Evolutionary conservation across 2,329 filamentous ascomycete species (phyloP), one percentile per base, ranked within the genome.

Genomic region (Talaromyces atroroseus): DNA sequence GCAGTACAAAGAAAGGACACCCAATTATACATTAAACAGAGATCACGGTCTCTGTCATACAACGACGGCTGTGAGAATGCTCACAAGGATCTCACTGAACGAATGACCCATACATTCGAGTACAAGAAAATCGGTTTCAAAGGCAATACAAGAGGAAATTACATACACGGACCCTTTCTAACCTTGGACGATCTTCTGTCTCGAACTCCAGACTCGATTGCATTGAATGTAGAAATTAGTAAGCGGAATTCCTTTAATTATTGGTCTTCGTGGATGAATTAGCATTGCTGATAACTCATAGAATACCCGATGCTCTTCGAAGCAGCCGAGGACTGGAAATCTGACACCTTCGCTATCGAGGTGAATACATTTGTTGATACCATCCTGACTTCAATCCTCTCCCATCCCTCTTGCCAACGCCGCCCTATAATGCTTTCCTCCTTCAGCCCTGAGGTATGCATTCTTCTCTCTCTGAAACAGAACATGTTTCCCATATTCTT

Each of bases 191-290:
- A 76, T 47, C 57, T 75, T 14, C 66, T 76, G 10, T 49, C 59
- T 7, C 61, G 66, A 42, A 58, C 76, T 2, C 73, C 73, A 0
- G 58, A 67, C 5, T 60, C 63, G 8, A 64, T 76, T n/a, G 68
- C 68, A 1, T 72, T 75, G 56, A 69, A 75, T 48, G 67, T 76
- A 20, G 74, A 76, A 61, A 65, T 76, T 44, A 76, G 71, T 74
- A 62, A 34, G 48, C 14, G 8, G 11, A 12, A 16, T 4, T 34
- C 14, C 24, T 32, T 68, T 65, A 36, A 3, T 29, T 57, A 2
- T 29, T 11, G 40, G 10, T 2, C 46, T 23, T 40, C n/a, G 11
- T 21, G 21, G 20, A 29, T 18, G 34, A 12, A 36, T n/a, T n/a
- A n/a, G n/a, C n/a, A n/a, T 16, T 14, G 26, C 29, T 50, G 11